Evolutionary conservation across 257 asterid species (phyloP), one percentile per base, ranked within the genome.

Genomic region (Nicotiana paniculata): DNA sequence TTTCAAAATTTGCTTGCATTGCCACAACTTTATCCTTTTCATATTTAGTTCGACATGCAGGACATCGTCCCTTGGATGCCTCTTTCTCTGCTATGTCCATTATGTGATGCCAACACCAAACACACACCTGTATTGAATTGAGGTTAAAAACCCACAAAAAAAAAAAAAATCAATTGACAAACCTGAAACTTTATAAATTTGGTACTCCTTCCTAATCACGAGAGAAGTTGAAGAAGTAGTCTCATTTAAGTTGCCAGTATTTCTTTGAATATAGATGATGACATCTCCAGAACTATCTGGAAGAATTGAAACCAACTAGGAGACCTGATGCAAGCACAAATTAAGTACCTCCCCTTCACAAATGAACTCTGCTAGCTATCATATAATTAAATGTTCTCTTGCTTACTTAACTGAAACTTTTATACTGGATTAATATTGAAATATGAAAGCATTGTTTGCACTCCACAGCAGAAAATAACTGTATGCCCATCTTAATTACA

Each of bases 81-180:
- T 93, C 95, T 89, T 95, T 96, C 90, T 89, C 97, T 88, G 98
- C 97, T 96, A 96, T 90, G 90, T 91, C 98, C 82, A 96, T 96
- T 84, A 96, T 89, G 85, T 94, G 98, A 90, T 96, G 97, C 97
- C 97, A 96, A 88, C 99, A 96, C 98, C 97, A 96, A 83, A 94
- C 92, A 87, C 99, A 96, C 72, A 93, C 87, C 99, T 96, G 90
- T 66, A 85, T 77, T 7, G 65, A 80, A 54, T 17, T 57, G 35
- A 74, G 81, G 43, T 43, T 43, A 18, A 55, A 69, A 18, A 72
- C 53, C 67, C 77, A 58, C 75, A 61, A 32, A 33, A 46, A 79
- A 28, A 81, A 30, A 12, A 21, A 43, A 10, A 35, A 46, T 39
- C 9, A 35, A 62, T 66, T 62, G 72, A 46, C 65, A 54, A 80